Evolutionary conservation across 345 rosid genomes (phyloP), one percentile per base, ranked within the genome.

Genomic region (Schrenkiella parvula): DNA sequence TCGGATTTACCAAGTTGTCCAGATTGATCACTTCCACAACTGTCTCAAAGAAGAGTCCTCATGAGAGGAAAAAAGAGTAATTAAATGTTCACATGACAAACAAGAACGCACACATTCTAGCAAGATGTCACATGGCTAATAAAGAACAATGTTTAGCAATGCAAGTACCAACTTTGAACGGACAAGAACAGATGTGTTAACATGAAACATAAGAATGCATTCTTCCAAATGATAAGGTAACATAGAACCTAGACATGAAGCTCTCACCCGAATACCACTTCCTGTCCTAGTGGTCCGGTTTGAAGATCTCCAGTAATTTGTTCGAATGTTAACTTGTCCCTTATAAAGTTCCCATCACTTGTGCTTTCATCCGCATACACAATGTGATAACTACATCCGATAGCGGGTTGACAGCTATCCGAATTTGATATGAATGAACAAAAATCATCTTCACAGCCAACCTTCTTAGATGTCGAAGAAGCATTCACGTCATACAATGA

Each of bases 351-450:
- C 25, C 97, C 96, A 42, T 83, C 50, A 54, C 92, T 93, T 46
- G 91, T 67, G 79, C 96, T 90, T 75, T 92, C 89, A 37, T 93
- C 97, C 31, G 95, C 97, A 72, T 93, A 93, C 34, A 77, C 76
- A 25, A 90, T 81, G 67, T 66, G 83, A 69, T 90, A 93, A 57
- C 71, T 79, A 60, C 98, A 93, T 23, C 78, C 79, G 19, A 71
- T 8, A 10, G 53, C 38, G 4, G 86, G 61, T 53, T 79, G 73
- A 72, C 97, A 93, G 26, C 88, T 91, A 13, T 81, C 84, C 8
- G 81, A 64, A 44, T 60, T 63, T 52, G 57, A 66, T 53, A 76
- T 82, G 78, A 5, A 88, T 50, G 77, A 75, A 61, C 98, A 93
- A 66, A 86, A 88, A 1, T 79, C 85, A 53, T 88, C 88, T 29